Evolutionary conservation across 176 grass and related monocot genomes (phyloP).

Genomic region (Bromus sterilis): DNA sequence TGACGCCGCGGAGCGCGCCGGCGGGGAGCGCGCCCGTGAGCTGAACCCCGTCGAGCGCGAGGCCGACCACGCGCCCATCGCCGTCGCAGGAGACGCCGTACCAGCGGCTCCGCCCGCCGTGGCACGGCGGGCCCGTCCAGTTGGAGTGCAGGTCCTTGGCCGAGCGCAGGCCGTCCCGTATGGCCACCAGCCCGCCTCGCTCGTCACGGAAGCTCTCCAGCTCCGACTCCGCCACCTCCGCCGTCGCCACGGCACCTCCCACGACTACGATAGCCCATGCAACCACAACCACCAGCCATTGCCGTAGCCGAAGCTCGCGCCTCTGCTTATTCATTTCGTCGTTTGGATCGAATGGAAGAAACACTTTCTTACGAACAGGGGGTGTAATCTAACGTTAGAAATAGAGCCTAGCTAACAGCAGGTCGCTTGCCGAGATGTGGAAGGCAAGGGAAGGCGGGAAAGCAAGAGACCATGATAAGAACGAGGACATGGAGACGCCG

Average conservation of each 20-base stretch:
- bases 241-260: background rate
- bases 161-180: slow-evolving; percentile 75
- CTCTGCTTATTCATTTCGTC: slow-evolving; percentile 29
- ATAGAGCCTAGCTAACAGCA: background rate
- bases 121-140: slow-evolving; percentile 91
- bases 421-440: slow-evolving; percentile 58
- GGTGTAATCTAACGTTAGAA: background rate
- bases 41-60: slow-evolving; percentile 56
- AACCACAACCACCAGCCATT: background rate
- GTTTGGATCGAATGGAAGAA: background rate
- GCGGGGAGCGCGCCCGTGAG: slow-evolving; percentile 51
- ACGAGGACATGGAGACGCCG: slow-evolving; percentile 22
- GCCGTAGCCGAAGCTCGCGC: background rate
- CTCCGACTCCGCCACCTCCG: slow-evolving; percentile 7
- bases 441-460: slow-evolving; percentile 65
- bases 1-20: slow-evolving; percentile 26
- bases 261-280: background rate
- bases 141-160: slow-evolving; percentile 76
- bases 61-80: slow-evolving; percentile 46
- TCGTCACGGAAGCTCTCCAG: slow-evolving; percentile 54
- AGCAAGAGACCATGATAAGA: slow-evolving; percentile 24
- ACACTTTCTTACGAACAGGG: background rate
- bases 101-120: slow-evolving; percentile 61
- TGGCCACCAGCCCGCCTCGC: slow-evolving; percentile 50
- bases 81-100: slow-evolving; percentile 56